Conservation (phyloP, 495 filamentous ascomycete genomes). For the Cetradonia linearis region DNA sequence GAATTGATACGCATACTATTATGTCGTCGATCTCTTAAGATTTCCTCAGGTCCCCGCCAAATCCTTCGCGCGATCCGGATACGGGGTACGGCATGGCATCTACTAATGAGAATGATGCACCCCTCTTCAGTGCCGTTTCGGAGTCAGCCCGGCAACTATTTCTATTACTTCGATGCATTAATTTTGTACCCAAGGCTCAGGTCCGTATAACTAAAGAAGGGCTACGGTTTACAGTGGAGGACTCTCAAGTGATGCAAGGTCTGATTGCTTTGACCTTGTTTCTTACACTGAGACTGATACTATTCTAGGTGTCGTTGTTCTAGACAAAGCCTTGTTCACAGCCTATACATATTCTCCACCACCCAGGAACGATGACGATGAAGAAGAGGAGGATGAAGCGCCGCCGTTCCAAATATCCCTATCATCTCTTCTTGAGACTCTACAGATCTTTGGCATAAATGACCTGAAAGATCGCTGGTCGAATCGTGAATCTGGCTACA, state of each 20-base stretch:
- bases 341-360: constrained; percentile 58
- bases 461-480: constrained; percentile 48
- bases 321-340: constrained; percentile 77
- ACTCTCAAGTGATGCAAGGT: constrained; percentile 79
- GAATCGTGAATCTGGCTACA: constrained; percentile 44
- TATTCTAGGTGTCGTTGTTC: constrained; percentile 59
- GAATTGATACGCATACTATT: constrained; percentile 16
- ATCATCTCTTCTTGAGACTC: constrained; percentile 77
- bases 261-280: constrained; percentile 17
- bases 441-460: constrained; percentile 82
- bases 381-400: constrained; percentile 31
- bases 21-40: neutral
- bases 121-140: constrained; percentile 73
- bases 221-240: constrained; percentile 76
- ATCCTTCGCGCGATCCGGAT: neutral
- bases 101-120: constrained; percentile 26
- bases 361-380: constrained; percentile 28
- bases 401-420: constrained; percentile 73
- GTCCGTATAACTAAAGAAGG: constrained; percentile 76
- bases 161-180: constrained; percentile 79
- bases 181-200: constrained; percentile 68
- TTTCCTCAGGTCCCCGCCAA: neutral
- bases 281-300: neutral
- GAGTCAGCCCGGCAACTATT: constrained; percentile 80
- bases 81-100: constrained; percentile 15